Evolutionary conservation across 2,329 filamentous ascomycete species (phyloP).

Genomic region (Penicillium sp.): DNA sequence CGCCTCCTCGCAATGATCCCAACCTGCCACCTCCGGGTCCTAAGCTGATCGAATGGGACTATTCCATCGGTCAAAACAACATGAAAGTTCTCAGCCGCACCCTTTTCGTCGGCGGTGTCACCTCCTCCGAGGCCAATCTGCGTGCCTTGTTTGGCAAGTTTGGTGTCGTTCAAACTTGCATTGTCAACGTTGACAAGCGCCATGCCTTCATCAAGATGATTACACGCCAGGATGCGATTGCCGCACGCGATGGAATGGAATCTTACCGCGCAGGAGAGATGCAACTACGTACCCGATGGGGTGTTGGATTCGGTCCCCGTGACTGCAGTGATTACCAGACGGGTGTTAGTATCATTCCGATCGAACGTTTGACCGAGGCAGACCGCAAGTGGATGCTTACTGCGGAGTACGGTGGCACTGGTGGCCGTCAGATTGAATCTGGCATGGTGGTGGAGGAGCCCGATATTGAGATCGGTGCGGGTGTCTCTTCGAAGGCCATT

Average conservation of each 20-base stretch:
- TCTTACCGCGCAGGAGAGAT: constrained; percentile 70
- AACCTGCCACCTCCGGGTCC: constrained; percentile 51
- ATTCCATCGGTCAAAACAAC: constrained; percentile 67
- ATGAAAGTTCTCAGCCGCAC: constrained; percentile 96
- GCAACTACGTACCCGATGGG: constrained; percentile 87
- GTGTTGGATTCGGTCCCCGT: constrained; percentile 92
- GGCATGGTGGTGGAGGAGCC: constrained; percentile 94
- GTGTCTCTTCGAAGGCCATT: constrained; percentile 84
- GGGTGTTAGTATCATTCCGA: constrained; percentile 90
- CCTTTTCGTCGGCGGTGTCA: constrained; percentile 94
- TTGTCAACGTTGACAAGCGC: constrained; percentile 96
- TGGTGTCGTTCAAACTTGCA: constrained; percentile 92
- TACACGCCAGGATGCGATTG: constrained; percentile 78
- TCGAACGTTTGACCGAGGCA: constrained; percentile 88
- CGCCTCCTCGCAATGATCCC: constrained; percentile 50
- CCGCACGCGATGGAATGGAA: constrained; percentile 86
- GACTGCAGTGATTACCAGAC: constrained; percentile 96
- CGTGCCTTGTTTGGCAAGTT: constrained; percentile 76
- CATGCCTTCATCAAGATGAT: constrained; percentile 99
- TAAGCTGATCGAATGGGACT: constrained; percentile 82
- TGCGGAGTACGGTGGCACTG: constrained; percentile 89
- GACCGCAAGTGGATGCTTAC: constrained; percentile 97
- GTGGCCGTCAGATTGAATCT: constrained; percentile 74
- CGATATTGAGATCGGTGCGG: constrained; percentile 96
- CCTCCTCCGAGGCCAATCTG: constrained; percentile 79